phyloP scores from a whole-genome alignment of 2,329 filamentous ascomycete species.

The Periconia digitata region DNA sequence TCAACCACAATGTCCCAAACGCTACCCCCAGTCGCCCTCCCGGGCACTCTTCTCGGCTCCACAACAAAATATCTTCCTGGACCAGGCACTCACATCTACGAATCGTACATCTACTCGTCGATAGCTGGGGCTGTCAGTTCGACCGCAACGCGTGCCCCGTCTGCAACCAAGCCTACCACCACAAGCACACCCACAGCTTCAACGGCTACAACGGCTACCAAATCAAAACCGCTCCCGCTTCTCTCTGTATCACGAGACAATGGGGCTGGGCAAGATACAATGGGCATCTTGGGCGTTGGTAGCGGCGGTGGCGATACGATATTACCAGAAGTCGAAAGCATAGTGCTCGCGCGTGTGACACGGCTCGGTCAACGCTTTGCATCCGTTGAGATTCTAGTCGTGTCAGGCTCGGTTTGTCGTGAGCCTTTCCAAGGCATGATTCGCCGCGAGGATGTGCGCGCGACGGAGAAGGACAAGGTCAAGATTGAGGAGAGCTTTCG shows the following conservation, averaged over 20 bases:
- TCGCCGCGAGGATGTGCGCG: constrained; percentile 85
- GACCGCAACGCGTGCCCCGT: constrained; percentile 40
- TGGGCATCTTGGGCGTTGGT: constrained; percentile 21
- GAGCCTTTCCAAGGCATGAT: constrained; percentile 86
- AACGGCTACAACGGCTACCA: constrained; percentile 27
- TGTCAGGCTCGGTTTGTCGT: constrained; percentile 66
- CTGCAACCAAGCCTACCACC: constrained; percentile 49
- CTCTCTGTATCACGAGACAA: constrained; percentile 38
- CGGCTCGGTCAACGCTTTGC: constrained; percentile 84
- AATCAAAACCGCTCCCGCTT: constrained; percentile 45
- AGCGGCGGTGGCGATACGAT: constrained; percentile 62
- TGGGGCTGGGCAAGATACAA: constrained; percentile 6
- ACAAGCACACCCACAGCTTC: constrained; percentile 53
- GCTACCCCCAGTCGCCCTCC: constrained; percentile 63
- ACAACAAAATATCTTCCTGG: constrained; percentile 69
- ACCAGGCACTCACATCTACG: constrained; percentile 80
- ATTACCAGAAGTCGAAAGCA: constrained; percentile 77
- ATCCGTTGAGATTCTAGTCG: constrained; percentile 80
- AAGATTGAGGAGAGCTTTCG: constrained; percentile 88
- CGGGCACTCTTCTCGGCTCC: constrained; percentile 78
- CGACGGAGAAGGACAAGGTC: constrained; percentile 94
- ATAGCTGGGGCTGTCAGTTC: constrained; percentile 70
- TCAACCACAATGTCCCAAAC: constrained; percentile 14
- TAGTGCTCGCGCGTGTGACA: constrained; percentile 82
- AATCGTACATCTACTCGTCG: constrained; percentile 75